phyloP scores from a whole-genome alignment of 441 rosid genomes.

The Pelargonium australe region DNA sequence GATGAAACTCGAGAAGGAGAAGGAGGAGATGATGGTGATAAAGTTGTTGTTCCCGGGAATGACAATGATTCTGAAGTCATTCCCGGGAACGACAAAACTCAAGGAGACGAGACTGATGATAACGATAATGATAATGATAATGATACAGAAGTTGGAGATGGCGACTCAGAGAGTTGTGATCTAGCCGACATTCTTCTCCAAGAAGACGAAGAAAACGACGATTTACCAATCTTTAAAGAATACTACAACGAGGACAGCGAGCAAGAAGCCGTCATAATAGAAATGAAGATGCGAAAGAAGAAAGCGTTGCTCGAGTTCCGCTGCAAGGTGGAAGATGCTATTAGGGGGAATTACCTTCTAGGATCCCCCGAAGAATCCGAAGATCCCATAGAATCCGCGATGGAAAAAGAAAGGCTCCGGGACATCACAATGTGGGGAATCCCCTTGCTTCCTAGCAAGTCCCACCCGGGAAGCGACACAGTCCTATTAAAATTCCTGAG shows the following conservation, averaged over 20 bases:
- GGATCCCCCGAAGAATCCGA: background rate
- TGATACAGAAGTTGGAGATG: background rate
- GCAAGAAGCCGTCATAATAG: background rate
- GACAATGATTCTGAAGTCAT: background rate
- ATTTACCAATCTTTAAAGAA: background rate
- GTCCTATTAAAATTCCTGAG: background rate
- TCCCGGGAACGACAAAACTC: background rate
- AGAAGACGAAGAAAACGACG: background rate
- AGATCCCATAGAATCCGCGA: background rate
- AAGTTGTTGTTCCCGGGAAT: background rate
- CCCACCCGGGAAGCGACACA: background rate
- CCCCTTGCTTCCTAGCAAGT: background rate
- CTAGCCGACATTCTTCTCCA: background rate
- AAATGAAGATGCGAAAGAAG: background rate
- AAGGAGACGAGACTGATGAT: background rate
- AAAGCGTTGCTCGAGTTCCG: constrained; percentile 1
- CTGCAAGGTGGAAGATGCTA: background rate
- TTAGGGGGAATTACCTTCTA: background rate
- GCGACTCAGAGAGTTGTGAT: background rate
- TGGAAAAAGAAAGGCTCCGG: background rate
- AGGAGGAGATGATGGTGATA: background rate
- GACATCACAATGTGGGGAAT: background rate
- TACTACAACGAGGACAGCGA: background rate
- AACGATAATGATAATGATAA: no score
- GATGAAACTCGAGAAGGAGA: background rate